phyloP scores from a whole-genome alignment of 192 early-diverging fungal genomes.

The Podila verticillata region DNA sequence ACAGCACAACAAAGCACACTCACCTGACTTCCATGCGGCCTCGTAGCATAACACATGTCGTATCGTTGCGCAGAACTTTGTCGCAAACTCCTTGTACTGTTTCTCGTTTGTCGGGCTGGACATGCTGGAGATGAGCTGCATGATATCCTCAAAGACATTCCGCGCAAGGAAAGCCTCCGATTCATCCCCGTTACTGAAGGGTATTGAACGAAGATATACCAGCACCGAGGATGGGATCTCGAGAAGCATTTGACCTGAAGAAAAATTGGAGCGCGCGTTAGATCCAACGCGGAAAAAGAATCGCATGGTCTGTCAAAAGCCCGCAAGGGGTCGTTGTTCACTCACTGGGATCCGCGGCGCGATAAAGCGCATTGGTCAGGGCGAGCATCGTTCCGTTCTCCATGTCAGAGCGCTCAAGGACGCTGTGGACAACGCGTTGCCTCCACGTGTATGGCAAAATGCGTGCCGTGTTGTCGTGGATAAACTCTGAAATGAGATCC shows the following conservation, averaged over 20 bases:
- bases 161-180: constrained; percentile 18
- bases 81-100: constrained; percentile 7
- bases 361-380: constrained; percentile 27
- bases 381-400: constrained; percentile 11
- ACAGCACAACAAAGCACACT: not conserved
- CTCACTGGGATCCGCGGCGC: constrained; percentile 24
- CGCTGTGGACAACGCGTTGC: constrained; percentile 10
- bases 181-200: constrained; percentile 30
- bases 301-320: too few relatives aligned
- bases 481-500: constrained; percentile 16
- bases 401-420: constrained; percentile 9
- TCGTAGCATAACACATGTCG: constrained; percentile 37
- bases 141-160: constrained; percentile 33
- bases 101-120: not conserved
- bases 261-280: too few relatives aligned
- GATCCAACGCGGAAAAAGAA: not conserved
- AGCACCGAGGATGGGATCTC: constrained; percentile 19
- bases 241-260: constrained; percentile 24
- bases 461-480: constrained; percentile 17
- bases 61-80: constrained; percentile 16
- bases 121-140: constrained; percentile 12
- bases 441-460: constrained; percentile 24
- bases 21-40: constrained; percentile 44
- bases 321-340: not conserved
- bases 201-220: constrained; percentile 14